A percentile compares a stretch with the other conserved stretches of the same genome.
Conservation (phyloP, 2,329 filamentous ascomycete species). For the Fusarium bulbicola region DNA sequence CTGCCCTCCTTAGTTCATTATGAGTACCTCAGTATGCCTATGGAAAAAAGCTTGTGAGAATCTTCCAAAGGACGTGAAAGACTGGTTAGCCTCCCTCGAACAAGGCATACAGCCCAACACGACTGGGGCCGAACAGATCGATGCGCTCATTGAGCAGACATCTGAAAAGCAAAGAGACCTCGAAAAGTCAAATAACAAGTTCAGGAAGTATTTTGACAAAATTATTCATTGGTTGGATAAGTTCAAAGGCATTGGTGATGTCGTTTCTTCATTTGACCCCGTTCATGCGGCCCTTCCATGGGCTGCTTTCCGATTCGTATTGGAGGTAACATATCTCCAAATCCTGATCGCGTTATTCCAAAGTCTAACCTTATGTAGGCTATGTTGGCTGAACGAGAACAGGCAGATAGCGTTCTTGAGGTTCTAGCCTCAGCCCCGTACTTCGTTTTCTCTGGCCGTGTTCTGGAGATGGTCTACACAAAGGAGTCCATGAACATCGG, state of each 20-base stretch:
- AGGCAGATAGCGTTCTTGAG: rapidly evolving
- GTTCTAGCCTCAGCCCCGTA: not conserved
- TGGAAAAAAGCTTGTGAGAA: rapidly evolving
- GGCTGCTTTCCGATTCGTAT: not conserved
- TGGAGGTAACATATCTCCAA: rapidly evolving
- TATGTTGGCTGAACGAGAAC: not conserved
- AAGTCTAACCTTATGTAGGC: not conserved
- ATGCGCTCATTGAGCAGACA: not conserved
- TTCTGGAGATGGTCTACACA: not conserved
- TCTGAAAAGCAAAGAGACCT: rapidly evolving
- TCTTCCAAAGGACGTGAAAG: rapidly evolving
- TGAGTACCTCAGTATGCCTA: rapidly evolving
- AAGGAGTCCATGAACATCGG: rapidly evolving
- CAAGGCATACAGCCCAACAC: not conserved
- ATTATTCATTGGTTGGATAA: not conserved
- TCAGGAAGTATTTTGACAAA: rapidly evolving
- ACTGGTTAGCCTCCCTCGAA: not conserved
- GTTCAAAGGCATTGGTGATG: not conserved
- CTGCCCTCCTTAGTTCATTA: rapidly evolving
- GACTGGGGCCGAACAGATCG: not conserved
- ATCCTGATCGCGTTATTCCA: rapidly evolving
- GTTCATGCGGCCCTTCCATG: rapidly evolving
- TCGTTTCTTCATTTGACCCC: not conserved
- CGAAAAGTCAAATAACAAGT: rapidly evolving
- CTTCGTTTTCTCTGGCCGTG: rapidly evolving